A percentile compares a stretch with the other conserved stretches of the same genome.
Evolutionary conservation across 768 basidiomycete species (phyloP).

Genomic region (Tricholoma sp.): DNA sequence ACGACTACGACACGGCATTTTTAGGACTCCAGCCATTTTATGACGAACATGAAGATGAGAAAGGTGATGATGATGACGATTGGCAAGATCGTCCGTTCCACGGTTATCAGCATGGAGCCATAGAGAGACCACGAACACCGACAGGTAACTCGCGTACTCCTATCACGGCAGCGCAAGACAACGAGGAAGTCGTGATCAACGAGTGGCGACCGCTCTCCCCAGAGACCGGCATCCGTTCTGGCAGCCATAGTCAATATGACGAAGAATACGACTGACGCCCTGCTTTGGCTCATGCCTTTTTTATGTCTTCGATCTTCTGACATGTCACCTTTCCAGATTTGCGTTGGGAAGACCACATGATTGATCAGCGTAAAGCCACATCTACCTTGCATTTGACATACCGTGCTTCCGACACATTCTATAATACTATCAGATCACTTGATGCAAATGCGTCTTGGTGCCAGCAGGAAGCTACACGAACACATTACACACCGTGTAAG

Average conservation of each 20-base stretch:
- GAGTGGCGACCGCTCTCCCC: constrained; percentile 21
- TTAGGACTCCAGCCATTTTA: constrained; percentile 12
- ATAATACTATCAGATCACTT: background rate
- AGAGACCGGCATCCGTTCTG: constrained; percentile 1
- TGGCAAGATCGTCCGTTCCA: constrained; percentile 1
- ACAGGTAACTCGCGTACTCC: background rate
- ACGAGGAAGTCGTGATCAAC: constrained; percentile 11
- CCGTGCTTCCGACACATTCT: background rate
- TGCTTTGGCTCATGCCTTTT: background rate
- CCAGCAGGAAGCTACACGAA: background rate
- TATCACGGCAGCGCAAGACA: background rate
- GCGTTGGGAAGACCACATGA: background rate
- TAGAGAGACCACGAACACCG: background rate
- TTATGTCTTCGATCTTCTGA: background rate
- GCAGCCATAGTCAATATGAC: constrained; percentile 22
- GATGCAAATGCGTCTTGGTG: background rate
- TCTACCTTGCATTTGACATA: background rate
- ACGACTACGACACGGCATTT: constrained; percentile 4
- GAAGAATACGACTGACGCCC: constrained; percentile 32
- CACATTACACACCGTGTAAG: background rate
- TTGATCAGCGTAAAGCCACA: background rate
- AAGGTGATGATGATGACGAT: constrained; percentile 11
- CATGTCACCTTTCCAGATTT: background rate
- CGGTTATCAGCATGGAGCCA: background rate
- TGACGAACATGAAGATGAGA: constrained; percentile 11